A percentile compares a stretch with the other conserved stretches of the same genome.
Conservation (phyloP, 2,329 filamentous ascomycete genomes). For the Rutstroemia sp. region DNA sequence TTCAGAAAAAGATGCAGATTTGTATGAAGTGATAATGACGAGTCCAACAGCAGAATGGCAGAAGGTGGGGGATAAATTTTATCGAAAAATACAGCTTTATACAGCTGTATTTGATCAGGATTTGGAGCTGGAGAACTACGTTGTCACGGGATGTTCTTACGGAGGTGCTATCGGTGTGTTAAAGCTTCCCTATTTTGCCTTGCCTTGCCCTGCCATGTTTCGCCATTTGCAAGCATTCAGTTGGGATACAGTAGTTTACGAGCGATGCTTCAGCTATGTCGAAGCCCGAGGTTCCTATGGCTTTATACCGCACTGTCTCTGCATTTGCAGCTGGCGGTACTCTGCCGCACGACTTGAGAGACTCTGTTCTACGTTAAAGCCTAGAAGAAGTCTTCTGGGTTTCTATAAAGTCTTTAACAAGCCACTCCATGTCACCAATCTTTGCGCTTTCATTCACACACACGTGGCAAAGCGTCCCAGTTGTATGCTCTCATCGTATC, state of each 20-base stretch:
- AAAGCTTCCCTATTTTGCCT: slow-evolving; percentile 1
- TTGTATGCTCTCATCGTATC: not conserved
- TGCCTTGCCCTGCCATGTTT: not conserved
- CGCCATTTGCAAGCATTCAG: no score
- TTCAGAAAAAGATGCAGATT: slow-evolving; percentile 4
- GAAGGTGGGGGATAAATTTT: slow-evolving; percentile 86
- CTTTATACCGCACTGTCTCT: no score
- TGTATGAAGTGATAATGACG: slow-evolving; percentile 18
- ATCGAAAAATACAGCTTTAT: slow-evolving; percentile 91
- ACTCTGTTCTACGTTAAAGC: no score
- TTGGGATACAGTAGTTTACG: no score
- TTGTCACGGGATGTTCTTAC: slow-evolving; percentile 85
- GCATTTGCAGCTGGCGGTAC: no score
- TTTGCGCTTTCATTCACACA: not conserved
- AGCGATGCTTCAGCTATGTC: no score
- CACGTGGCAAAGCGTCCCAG: no score
- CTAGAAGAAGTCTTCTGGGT: no score
- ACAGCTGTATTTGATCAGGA: slow-evolving; percentile 88
- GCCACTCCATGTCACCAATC: no score
- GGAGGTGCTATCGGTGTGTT: slow-evolving; percentile 79
- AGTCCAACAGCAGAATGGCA: slow-evolving; percentile 71
- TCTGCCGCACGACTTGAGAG: no score
- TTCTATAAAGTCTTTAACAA: no score
- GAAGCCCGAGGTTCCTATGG: no score
- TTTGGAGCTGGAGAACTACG: slow-evolving; percentile 89